Evolutionary conservation across 352 stramenopile species (phyloP), one percentile per base, ranked within the genome.

Genomic region (Pythium phragmitis): DNA sequence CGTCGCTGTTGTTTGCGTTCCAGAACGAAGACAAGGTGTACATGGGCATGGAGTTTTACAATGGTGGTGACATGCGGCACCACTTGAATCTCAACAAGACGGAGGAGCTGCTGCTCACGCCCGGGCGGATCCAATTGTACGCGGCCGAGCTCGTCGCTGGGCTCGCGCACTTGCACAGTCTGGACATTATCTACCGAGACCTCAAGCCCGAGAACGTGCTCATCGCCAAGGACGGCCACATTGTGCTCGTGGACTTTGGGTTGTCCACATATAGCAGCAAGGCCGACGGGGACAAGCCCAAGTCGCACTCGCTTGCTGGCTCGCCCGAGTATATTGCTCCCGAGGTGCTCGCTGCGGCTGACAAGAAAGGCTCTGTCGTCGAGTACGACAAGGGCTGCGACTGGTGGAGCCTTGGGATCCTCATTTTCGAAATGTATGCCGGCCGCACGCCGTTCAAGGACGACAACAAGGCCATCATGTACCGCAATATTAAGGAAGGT

Each of bases 21-120:
- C 96, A 99, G 82, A 98, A 97, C 60, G 79, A 97, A 73, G 96
- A 98, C 75, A 99, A 99, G 70, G 80, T 99, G 47, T 99, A 99
- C 79, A 90, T 99, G 63, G 97, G 98, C 19, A 96, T 99, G 75
- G 96, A 99, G 76, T 99, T 99, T 70, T 98, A 97, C 81, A 96
- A 97, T 48, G 97, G 97, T 37, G 97, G 97, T 16, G 97, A 99
- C 68, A 70, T 99, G 63, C 82, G 85, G 2, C 84, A 94, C 42
- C 85, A 96, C 62, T 62, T 94, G 36, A 89, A 74, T n/a, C 51
- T 92, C 60, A 88, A 79, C 68, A 72, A 82, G 57, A 87, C 72
- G 33, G 74, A 78, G 53, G 80, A 90, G 43, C 62, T 91, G 7
- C 78, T 78, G 66, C 74, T 94, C 1, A 92, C 84, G 21, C 76